phyloP scores from a whole-genome alignment of 1,284 basidiomycete species.

The Pyrrhoderma noxium region DNA sequence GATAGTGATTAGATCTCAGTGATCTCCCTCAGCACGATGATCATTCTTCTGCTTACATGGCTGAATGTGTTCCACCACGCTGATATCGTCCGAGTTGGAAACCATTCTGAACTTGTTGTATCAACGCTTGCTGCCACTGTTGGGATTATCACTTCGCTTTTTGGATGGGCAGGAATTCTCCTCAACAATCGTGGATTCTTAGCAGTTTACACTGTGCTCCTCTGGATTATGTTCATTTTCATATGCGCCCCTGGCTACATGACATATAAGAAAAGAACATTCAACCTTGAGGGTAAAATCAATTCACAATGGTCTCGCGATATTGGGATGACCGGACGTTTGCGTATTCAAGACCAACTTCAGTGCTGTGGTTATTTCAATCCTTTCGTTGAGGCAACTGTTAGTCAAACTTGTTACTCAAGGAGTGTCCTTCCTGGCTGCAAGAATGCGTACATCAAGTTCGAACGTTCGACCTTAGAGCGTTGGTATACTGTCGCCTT shows the following conservation, averaged over 20 bases:
- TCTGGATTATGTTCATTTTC: slow-evolving; percentile 55
- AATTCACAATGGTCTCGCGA: slow-evolving; percentile 60
- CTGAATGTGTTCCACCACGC: slow-evolving; percentile 51
- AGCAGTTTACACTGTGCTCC: slow-evolving; percentile 47
- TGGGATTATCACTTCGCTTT: slow-evolving; percentile 45
- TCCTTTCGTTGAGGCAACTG: slow-evolving; percentile 61
- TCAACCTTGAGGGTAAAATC: slow-evolving; percentile 70
- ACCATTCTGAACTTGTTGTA: slow-evolving; percentile 46
- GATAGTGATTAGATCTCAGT: slow-evolving; percentile 35
- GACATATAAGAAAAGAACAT: slow-evolving; percentile 55
- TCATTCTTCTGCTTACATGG: slow-evolving; percentile 52
- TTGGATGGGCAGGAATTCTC: slow-evolving; percentile 56
- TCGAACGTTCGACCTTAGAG: slow-evolving; percentile 43
- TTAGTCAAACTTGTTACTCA: slow-evolving; percentile 57
- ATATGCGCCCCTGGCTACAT: slow-evolving; percentile 63
- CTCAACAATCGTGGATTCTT: slow-evolving; percentile 62
- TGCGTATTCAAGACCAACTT: slow-evolving; percentile 58
- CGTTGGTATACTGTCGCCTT: slow-evolving; percentile 54
- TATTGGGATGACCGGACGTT: slow-evolving; percentile 44
- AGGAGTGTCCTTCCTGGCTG: slow-evolving; percentile 57
- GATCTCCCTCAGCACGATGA: slow-evolving; percentile 43
- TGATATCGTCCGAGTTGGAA: slow-evolving; percentile 51
- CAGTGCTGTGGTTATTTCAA: slow-evolving; percentile 66
- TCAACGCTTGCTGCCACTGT: slow-evolving; percentile 46
- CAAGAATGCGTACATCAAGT: slow-evolving; percentile 48